These are phyloP conservation scores for Coemansia erecta DNA, from an alignment of 192 early-diverging fungal genomes.

Conservation along the genomic window DNA sequence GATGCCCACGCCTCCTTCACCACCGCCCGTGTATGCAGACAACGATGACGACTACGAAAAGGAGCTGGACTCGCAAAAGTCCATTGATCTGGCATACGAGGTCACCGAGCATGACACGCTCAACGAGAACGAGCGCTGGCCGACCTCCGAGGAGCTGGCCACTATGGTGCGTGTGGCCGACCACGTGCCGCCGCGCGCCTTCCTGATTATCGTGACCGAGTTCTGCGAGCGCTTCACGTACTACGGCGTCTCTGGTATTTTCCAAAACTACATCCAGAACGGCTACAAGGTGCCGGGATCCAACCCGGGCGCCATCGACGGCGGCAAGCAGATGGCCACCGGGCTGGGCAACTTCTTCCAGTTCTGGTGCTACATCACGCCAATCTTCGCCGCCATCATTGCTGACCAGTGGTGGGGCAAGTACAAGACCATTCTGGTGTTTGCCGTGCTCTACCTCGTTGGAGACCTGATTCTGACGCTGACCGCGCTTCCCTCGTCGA, in stretches of 20 bases:
- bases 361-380: slow-evolving; percentile 62
- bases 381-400: slow-evolving; percentile 61
- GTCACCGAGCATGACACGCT: slow-evolving; percentile 53
- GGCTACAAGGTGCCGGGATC: slow-evolving; percentile 41
- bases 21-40: background rate
- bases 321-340: slow-evolving; percentile 57
- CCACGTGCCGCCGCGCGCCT: slow-evolving; percentile 53
- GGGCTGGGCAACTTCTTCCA: slow-evolving; percentile 61
- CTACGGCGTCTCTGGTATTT: slow-evolving; percentile 59
- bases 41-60: background rate
- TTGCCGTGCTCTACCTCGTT: slow-evolving; percentile 60
- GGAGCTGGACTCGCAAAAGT: slow-evolving; percentile 1
- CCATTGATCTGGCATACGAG: slow-evolving; percentile 40
- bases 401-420: slow-evolving; percentile 74
- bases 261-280: slow-evolving; percentile 63
- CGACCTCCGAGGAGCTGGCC: slow-evolving; percentile 59
- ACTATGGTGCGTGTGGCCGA: slow-evolving; percentile 59
- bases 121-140: slow-evolving; percentile 45
- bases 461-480: slow-evolving; percentile 64
- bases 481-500: slow-evolving; percentile 60
- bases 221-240: slow-evolving; percentile 63
- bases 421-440: slow-evolving; percentile 69
- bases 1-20: background rate
- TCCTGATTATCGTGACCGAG: slow-evolving; percentile 59
- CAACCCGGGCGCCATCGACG: slow-evolving; percentile 49